Conservation (phyloP, 495 filamentous ascomycete species). For the Penicillium fimorum region DNA sequence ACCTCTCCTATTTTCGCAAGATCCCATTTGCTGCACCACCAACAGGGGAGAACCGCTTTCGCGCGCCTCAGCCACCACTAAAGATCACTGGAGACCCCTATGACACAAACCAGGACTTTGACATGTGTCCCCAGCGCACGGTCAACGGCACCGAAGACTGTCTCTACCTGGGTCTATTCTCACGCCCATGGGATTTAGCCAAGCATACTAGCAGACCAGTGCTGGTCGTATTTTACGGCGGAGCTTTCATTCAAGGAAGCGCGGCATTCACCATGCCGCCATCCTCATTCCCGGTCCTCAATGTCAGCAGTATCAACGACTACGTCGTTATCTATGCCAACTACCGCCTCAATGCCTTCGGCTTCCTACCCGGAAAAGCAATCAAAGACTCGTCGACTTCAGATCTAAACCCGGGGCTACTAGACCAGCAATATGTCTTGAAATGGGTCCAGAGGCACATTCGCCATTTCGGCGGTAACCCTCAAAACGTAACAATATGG, state of each 20-base stretch:
- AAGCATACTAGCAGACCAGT: slow-evolving; percentile 50
- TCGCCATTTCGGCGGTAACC: slow-evolving; percentile 50
- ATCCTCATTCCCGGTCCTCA: slow-evolving; percentile 55
- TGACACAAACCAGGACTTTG: slow-evolving; percentile 55
- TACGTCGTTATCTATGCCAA: slow-evolving; percentile 54
- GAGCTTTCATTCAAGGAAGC: slow-evolving; percentile 59
- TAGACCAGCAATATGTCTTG: slow-evolving; percentile 49
- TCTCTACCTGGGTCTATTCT: slow-evolving; percentile 58
- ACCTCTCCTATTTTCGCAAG: slow-evolving; percentile 54
- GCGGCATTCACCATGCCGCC: slow-evolving; percentile 54
- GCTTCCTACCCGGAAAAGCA: slow-evolving; percentile 53
- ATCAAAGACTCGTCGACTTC: slow-evolving; percentile 46
- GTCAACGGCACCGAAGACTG: slow-evolving; percentile 63
- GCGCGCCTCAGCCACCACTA: slow-evolving; percentile 52
- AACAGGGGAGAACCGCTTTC: slow-evolving; percentile 54
- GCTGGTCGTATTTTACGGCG: slow-evolving; percentile 60
- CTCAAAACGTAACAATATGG: slow-evolving; percentile 50
- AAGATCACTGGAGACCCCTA: slow-evolving; percentile 44
- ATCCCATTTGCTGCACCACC: slow-evolving; percentile 61
- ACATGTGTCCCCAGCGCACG: slow-evolving; percentile 57
- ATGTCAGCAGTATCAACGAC: slow-evolving; percentile 45
- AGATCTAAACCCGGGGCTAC: slow-evolving; percentile 51
- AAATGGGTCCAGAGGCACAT: slow-evolving; percentile 57
- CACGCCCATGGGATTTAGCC: slow-evolving; percentile 49
- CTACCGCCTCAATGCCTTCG: slow-evolving; percentile 59